Conservation (phyloP, 345 rosid genomes). For the Ailanthus altissimus region DNA sequence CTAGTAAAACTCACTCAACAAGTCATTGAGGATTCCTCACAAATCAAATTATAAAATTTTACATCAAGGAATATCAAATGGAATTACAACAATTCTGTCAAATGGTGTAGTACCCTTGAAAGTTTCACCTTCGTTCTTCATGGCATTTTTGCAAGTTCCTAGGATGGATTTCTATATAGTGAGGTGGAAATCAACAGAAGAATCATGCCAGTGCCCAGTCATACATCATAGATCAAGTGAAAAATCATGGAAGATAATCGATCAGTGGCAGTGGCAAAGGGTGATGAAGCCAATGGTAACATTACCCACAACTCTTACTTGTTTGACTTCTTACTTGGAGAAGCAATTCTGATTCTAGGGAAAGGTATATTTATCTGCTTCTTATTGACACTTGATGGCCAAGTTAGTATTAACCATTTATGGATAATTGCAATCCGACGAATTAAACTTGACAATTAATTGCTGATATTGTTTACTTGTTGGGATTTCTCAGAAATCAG, state of each 20-base stretch:
- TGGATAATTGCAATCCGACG: not conserved
- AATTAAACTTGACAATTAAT: not conserved
- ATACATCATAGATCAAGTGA: not conserved
- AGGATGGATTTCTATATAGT: not conserved
- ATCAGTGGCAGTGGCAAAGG: no score
- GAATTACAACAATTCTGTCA: not conserved
- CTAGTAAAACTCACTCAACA: not conserved
- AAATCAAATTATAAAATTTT: not conserved
- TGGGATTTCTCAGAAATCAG: constrained; percentile 1
- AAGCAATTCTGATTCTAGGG: not conserved
- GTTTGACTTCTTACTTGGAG: no score
- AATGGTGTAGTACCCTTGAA: not conserved
- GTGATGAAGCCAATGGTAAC: no score
- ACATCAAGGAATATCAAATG: not conserved
- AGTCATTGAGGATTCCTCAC: not conserved
- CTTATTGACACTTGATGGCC: no score
- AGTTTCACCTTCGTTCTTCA: not conserved
- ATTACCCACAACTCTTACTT: no score
- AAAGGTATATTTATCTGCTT: not conserved
- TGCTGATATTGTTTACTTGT: not conserved
- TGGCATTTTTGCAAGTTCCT: not conserved
- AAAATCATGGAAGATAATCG: no score
- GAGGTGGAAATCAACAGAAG: not conserved
- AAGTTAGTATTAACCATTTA: not conserved
- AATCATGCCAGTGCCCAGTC: not conserved